phyloP scores from a whole-genome alignment of 2,329 filamentous ascomycete species.

The Thermoascus crustaceus region DNA sequence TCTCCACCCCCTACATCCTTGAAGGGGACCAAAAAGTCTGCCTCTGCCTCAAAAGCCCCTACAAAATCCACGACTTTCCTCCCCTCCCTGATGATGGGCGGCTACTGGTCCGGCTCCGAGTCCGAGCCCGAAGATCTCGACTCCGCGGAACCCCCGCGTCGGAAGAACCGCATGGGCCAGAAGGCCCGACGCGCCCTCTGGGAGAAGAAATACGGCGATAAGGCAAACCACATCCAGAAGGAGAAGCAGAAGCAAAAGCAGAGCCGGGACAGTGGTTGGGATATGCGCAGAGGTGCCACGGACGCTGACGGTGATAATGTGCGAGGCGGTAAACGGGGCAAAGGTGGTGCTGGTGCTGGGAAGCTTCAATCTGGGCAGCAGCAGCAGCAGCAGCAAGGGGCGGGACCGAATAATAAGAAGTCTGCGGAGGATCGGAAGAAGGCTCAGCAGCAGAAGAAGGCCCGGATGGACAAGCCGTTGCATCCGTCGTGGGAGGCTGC shows the following conservation, averaged over 20 bases:
- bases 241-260: slow-evolving; percentile 24
- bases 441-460: slow-evolving; percentile 28
- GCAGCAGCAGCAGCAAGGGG: slow-evolving; percentile 9
- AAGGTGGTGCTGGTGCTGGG: slow-evolving; percentile 11
- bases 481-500: slow-evolving; percentile 61
- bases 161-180: slow-evolving; percentile 57
- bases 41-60: slow-evolving; percentile 13
- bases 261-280: slow-evolving; percentile 48
- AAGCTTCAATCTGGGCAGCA: slow-evolving; percentile 8
- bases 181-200: slow-evolving; percentile 53
- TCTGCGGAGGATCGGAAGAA: slow-evolving; percentile 13
- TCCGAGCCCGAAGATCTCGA: slow-evolving; percentile 43
- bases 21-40: slow-evolving; percentile 14
- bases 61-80: slow-evolving; percentile 46
- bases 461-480: slow-evolving; percentile 43
- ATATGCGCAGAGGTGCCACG: slow-evolving; percentile 50
- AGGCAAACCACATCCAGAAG: slow-evolving; percentile 51
- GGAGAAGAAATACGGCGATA: slow-evolving; percentile 53
- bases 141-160: slow-evolving; percentile 28
- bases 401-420: slow-evolving; percentile 18
- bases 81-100: slow-evolving; percentile 52
- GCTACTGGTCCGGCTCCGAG: slow-evolving; percentile 57
- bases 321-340: slow-evolving; percentile 17
- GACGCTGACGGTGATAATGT: slow-evolving; percentile 14
- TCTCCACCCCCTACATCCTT: slow-evolving; percentile 20